Evolutionary conservation across 1,284 basidiomycete species (phyloP), one percentile per base, ranked within the genome.

Genomic region (Trametes sp.): DNA sequence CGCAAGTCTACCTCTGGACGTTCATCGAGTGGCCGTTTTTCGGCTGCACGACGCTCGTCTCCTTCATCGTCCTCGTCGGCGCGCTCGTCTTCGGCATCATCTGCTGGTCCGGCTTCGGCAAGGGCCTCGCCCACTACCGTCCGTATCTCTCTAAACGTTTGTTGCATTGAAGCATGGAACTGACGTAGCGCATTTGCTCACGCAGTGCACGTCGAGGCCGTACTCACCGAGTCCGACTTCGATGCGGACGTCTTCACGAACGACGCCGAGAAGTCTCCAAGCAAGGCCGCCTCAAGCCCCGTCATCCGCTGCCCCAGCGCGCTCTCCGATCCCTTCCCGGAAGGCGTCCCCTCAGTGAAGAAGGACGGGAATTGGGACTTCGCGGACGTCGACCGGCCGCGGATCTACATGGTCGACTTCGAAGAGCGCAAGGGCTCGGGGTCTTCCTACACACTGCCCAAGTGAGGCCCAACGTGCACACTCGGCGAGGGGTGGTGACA

Each of bases 21-120:
- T 86, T 84, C 74, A 57, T 82, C 51, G 79, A 84, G 64, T 88
- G 85, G 85, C 81, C 84, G 0, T 85, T 82, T 71, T 78, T 87
- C 49, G 84, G 77, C 19, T 77, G 76, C 72, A 78, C 80, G 64
- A 82, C 81, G 4, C 75, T 81, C 24, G 74, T 80, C 11, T 83
- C 85, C 0, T 77, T 85, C 62, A 62, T 82, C 29, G 75, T 86
- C 23, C 77, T 86, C 48, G 62, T 81, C 38, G 74, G 78, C 19
- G 82, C 79, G 35, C 73, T 79, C 51, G 71, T 79, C 26, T 76
- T 87, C 19, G 84, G 80, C 14, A 68, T 82, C 54, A 71, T 84
- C 42, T 85, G 81, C 63, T 75, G 80, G 62, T 68, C 76, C 33
- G 83, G 85, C 66, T 87, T 86, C 71, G 80, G 75, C 51, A 78